phyloP scores from a whole-genome alignment of 129 eudicot genomes.

The Heracleum sosnowskyi region DNA sequence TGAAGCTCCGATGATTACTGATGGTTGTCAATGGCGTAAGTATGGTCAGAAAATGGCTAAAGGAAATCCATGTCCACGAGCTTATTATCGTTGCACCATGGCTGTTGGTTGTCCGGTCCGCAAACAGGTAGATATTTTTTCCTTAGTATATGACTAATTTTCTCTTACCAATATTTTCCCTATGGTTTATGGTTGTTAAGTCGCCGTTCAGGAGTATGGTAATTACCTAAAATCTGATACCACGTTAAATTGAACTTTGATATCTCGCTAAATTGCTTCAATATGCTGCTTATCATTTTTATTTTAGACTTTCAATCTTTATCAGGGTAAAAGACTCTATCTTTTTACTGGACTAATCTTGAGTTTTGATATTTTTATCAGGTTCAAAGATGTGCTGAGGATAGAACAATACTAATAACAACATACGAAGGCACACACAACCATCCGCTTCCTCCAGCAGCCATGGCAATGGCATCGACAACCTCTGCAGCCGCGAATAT shows the following conservation, averaged over 20 bases:
- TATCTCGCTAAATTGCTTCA: not conserved
- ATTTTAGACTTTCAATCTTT: no score
- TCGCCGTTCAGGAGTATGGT: fast-evolving
- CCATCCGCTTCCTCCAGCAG: slow-evolving; percentile 92
- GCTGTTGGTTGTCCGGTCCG: slow-evolving; percentile 75
- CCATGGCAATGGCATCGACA: slow-evolving; percentile 89
- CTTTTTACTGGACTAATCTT: not conserved
- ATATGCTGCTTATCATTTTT: no score
- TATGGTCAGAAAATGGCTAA: slow-evolving; percentile 82
- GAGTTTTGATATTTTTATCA: slow-evolving; percentile 1
- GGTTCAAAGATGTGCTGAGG: slow-evolving; percentile 96
- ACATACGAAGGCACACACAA: slow-evolving; percentile 89
- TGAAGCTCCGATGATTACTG: slow-evolving; percentile 86
- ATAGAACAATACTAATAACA: slow-evolving; percentile 59
- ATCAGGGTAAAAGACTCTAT: no score
- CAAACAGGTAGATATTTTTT: no score
- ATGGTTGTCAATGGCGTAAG: slow-evolving; percentile 78
- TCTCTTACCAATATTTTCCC: no score
- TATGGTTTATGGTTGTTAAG: no score
- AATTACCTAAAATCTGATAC: no score
- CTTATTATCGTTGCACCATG: slow-evolving; percentile 87
- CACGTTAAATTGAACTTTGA: not conserved
- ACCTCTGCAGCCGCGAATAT: slow-evolving; percentile 82
- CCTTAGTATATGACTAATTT: no score
- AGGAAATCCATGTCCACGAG: slow-evolving; percentile 80